Evolutionary conservation across 1,284 basidiomycete genomes (phyloP).

Genomic region (Gomphus sp.): DNA sequence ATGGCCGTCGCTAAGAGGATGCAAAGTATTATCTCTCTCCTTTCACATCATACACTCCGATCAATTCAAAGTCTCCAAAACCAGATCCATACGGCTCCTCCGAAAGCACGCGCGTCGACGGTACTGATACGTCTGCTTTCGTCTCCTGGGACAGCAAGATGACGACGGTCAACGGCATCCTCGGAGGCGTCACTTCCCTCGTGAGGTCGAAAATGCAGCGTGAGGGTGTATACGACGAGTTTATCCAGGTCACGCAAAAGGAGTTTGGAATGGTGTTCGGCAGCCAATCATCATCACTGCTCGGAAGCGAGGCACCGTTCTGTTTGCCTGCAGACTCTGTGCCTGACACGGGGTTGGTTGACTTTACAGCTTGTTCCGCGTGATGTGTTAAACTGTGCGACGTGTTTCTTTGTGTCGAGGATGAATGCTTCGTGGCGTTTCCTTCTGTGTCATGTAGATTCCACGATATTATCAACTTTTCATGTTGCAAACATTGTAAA

Average conservation of each 20-base stretch:
- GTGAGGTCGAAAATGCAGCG: constrained; percentile 4
- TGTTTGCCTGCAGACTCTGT: background rate
- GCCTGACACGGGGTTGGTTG: background rate
- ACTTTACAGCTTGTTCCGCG: background rate
- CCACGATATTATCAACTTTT: no score
- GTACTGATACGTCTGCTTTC: constrained; percentile 7
- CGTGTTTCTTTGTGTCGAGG: background rate
- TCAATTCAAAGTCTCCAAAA: background rate
- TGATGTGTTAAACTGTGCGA: background rate
- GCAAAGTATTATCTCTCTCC: background rate
- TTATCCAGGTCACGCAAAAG: background rate
- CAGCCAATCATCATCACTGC: background rate
- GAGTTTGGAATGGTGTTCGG: background rate
- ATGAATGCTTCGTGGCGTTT: background rate
- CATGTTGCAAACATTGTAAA: no score
- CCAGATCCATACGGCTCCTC: constrained; percentile 2
- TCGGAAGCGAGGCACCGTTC: background rate
- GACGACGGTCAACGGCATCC: constrained; percentile 2
- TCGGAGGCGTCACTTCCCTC: background rate
- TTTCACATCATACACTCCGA: no score
- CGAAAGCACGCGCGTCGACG: constrained; percentile 6
- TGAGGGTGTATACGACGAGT: constrained; percentile 1
- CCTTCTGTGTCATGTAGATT: no score
- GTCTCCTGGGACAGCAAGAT: constrained; percentile 7
- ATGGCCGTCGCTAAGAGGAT: constrained; percentile 3